A percentile compares a stretch with the other conserved stretches of the same genome.
Evolutionary conservation across 1,284 basidiomycete species (phyloP).

Genomic region (Cryptococcus hybrid): DNA sequence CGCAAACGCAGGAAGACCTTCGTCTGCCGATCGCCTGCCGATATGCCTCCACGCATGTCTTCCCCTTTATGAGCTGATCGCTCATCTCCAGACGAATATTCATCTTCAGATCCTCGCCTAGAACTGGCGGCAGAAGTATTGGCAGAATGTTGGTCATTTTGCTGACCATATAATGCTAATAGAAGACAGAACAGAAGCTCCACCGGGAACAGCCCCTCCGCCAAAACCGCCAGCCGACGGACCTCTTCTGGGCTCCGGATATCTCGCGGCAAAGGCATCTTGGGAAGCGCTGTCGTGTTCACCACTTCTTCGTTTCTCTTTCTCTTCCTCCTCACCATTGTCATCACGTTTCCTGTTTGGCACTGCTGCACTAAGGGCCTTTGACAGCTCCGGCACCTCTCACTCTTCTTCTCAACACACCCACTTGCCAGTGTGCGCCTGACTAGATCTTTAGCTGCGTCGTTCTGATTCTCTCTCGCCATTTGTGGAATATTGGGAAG

Average conservation of each 20-base stretch:
- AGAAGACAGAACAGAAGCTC: conserved; percentile 45
- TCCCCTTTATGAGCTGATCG: background rate
- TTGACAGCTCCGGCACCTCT: conserved; percentile 24
- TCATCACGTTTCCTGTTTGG: background rate
- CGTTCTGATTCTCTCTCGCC: conserved; percentile 16
- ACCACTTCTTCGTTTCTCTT: conserved; percentile 22
- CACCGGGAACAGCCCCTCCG: conserved; percentile 26
- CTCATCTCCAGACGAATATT: conserved; percentile 24
- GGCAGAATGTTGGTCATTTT: conserved; percentile 27
- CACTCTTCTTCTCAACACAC: conserved; percentile 42
- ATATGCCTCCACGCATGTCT: conserved; percentile 7
- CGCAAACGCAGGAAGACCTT: conserved; percentile 2
- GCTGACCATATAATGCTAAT: conserved; percentile 42
- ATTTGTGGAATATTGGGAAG: conserved; percentile 42
- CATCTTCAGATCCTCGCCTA: conserved; percentile 32
- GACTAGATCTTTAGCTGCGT: conserved; percentile 47
- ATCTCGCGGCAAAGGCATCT: conserved; percentile 29
- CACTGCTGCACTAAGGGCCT: conserved; percentile 15
- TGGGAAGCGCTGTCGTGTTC: conserved; percentile 18
- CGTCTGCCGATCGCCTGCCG: conserved; percentile 5
- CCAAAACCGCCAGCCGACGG: conserved; percentile 4
- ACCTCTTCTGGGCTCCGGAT: conserved; percentile 19
- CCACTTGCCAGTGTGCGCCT: conserved; percentile 47
- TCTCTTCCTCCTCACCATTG: background rate
- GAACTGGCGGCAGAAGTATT: conserved; percentile 43